Base-by-base conservation (phyloP, 2,329 filamentous ascomycete species). In the Corniculantispora saksenae region DNA sequence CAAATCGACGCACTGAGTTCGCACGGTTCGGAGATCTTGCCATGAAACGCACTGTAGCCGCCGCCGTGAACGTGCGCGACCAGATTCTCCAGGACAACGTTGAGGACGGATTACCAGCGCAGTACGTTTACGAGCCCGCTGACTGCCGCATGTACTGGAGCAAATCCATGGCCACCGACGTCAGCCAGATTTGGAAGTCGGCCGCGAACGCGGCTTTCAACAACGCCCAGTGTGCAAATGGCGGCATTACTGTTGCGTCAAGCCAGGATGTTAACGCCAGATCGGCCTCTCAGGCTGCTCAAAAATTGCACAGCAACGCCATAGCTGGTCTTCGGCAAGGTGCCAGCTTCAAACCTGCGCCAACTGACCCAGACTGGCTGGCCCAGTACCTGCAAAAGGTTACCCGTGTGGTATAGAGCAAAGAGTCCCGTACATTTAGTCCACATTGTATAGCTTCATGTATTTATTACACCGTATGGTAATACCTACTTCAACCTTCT, bases 141-240 rank as follows among this genome's bases (percentile, higher is more conserved):
- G 82, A 86, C 67, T 89, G 86, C 67, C 77, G 83, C 19, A 70
- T 87, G 2, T 89, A 83, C 72, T 87, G 83, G 59, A 86, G 85
- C 10, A 69, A 76, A 8, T 75, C 80, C 3, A 86, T 84, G 76
- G 74, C 83, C 57, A 70, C 77, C 3, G 77, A 85, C 64, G 78
- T 83, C 0, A 77, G 75, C 7, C 76, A 75, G 15, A 66, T 84
- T 43, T 89, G 86, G 86, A 75, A 45, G 15, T 63, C 59, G n/a
- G 67, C 56, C 32, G 63, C 68, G 29, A 6, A 58, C 17, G 48
- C 61, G n/a, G 61, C 64, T 32, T 68, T 70, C 45, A 65, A 68
- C 47, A 61, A 51, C 54, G 61, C 65, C 58, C 66, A 68, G 38
- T 64, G 61, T 29, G 63, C 66, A 63, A 47, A 64, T 59, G 59